Percentiles rank a stretch among this genome's conserved stretches.
These are phyloP conservation scores for Fraxinus greggii DNA, from an alignment of 305 asterid species.

Conservation along the genomic window DNA sequence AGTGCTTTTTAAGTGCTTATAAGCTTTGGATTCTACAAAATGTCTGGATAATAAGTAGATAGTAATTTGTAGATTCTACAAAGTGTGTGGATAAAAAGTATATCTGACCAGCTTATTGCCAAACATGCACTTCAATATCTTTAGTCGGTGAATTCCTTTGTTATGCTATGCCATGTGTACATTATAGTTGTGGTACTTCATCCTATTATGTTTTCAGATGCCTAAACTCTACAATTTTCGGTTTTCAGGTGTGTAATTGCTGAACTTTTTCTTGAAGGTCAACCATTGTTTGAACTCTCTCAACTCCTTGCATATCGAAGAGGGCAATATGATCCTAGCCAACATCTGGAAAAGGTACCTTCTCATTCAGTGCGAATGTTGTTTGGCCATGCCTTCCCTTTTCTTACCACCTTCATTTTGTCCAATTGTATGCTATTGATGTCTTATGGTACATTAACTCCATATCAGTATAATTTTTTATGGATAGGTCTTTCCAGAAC, in stretches of 20 bases:
- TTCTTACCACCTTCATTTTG: conserved; percentile 12
- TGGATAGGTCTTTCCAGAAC: background rate
- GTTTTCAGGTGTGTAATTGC: conserved; percentile 93
- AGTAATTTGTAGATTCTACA: background rate
- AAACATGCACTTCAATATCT: background rate
- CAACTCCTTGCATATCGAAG: conserved; percentile 97
- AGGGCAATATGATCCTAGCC: conserved; percentile 98
- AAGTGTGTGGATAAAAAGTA: background rate
- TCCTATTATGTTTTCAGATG: conserved; percentile 12
- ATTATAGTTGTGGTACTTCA: background rate
- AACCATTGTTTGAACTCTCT: conserved; percentile 90
- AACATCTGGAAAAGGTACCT: conserved; percentile 84
- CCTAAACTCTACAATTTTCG: conserved; percentile 29
- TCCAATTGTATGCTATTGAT: conserved; percentile 16
- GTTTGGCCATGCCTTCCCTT: background rate
- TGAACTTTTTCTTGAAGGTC: conserved; percentile 99
- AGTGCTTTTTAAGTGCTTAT: background rate
- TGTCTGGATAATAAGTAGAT: background rate
- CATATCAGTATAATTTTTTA: conserved; percentile 1
- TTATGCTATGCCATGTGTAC: background rate
- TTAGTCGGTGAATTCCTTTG: conserved; percentile 11
- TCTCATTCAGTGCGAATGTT: conserved; percentile 10
- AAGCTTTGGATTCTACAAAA: background rate
- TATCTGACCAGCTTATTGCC: background rate
- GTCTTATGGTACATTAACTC: conserved; percentile 15